Evolutionary conservation across 1,284 basidiomycete species (phyloP).

Genomic region (Austropuccinia psidii): DNA sequence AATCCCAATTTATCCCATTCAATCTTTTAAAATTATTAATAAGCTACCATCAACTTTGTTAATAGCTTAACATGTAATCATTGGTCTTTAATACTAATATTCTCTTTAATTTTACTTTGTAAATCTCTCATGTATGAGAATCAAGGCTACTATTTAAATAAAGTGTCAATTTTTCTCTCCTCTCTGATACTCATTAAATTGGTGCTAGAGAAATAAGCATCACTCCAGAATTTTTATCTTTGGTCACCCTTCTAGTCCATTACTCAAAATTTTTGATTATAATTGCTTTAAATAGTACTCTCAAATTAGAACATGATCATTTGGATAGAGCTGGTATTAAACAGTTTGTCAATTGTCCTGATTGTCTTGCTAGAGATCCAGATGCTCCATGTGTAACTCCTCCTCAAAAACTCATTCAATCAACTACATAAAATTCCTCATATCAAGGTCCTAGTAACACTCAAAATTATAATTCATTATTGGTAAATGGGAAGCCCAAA

Average conservation of each 20-base stretch:
- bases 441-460: conserved; percentile 35
- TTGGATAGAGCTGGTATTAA: conserved; percentile 71
- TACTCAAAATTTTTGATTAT: conserved; percentile 99
- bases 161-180: conserved; percentile 90
- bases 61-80: no score
- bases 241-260: conserved; percentile 94
- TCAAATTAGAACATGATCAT: conserved; percentile 88
- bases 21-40: no score
- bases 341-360: conserved; percentile 82
- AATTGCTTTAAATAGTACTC: conserved; percentile 90
- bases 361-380: conserved; percentile 74
- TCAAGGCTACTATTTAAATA: conserved; percentile 97
- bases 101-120: conserved; percentile 50
- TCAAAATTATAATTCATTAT: conserved; percentile 41
- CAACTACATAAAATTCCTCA: background rate
- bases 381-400: conserved; percentile 46
- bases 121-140: conserved; percentile 95
- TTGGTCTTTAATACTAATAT: background rate
- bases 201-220: conserved; percentile 81
- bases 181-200: conserved; percentile 89
- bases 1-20: no score
- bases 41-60: no score
- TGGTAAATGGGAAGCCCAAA: conserved; percentile 49
- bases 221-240: conserved; percentile 95
- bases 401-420: conserved; percentile 1